Conservation (phyloP, 106 monocot genomes). For the Phalaenopsis equestris region DNA sequence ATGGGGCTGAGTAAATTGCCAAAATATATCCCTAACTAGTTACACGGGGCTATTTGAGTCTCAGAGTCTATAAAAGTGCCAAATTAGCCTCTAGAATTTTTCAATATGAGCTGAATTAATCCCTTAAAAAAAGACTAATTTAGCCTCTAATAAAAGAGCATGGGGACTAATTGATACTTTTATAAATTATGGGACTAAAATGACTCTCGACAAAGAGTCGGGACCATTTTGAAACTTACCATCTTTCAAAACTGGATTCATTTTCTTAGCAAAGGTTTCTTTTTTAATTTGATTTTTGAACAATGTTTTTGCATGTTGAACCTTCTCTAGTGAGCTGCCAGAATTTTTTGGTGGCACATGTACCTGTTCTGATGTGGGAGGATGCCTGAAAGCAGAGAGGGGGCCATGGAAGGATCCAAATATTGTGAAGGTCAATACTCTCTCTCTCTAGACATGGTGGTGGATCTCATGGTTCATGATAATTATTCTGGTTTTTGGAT, state of each 20-base stretch:
- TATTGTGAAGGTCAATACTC: slow-evolving; percentile 31
- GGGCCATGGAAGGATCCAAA: slow-evolving; percentile 59
- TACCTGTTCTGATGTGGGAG: slow-evolving; percentile 39
- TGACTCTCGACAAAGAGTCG: too few relatives aligned
- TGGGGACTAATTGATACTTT: too few relatives aligned
- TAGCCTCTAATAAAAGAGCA: too few relatives aligned
- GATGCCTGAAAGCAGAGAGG: slow-evolving; percentile 46
- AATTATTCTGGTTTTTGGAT: background rate
- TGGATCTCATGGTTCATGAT: background rate
- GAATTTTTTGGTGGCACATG: slow-evolving; percentile 60
- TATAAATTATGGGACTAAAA: too few relatives aligned
- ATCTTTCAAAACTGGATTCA: background rate
- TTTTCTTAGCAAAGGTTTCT: background rate
- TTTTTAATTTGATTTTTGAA: background rate
- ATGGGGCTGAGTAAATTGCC: too few relatives aligned
- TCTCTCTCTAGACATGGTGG: background rate
- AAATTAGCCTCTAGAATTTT: too few relatives aligned
- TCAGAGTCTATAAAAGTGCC: too few relatives aligned
- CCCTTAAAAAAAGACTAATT: too few relatives aligned
- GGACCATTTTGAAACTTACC: too few relatives aligned
- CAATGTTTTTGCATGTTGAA: slow-evolving; percentile 9
- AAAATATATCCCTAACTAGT: too few relatives aligned
- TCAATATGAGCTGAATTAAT: too few relatives aligned
- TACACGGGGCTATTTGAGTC: too few relatives aligned
- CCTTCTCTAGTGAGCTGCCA: slow-evolving; percentile 35